These are phyloP conservation scores for Geotrichum restrictum DNA, from an alignment of 1,139 yeast genomes.

Conservation along the genomic window DNA sequence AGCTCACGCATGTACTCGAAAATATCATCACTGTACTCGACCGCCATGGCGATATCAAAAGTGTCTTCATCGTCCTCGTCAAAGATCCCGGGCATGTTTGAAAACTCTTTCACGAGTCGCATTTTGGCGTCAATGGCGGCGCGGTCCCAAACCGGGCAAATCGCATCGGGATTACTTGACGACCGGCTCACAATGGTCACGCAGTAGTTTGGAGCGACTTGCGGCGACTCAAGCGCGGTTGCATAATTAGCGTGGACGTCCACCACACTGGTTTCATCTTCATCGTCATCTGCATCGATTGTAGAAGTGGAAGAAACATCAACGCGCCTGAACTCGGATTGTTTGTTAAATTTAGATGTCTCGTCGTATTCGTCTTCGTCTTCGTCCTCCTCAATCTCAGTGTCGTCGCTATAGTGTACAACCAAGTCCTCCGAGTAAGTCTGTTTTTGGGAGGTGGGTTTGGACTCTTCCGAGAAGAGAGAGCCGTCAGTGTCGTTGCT, in stretches of 20 bases:
- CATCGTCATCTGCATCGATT: conserved; percentile 2
- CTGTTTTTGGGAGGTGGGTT: not conserved
- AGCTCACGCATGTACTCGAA: conserved; percentile 72
- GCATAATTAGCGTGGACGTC: not conserved
- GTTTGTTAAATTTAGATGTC: not conserved
- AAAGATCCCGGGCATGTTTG: conserved; percentile 44
- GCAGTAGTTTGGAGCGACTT: not conserved
- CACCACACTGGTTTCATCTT: not conserved
- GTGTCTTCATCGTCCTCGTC: conserved; percentile 89
- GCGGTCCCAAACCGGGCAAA: conserved; percentile 34
- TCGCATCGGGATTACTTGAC: conserved; percentile 35
- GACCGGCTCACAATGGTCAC: conserved; percentile 9
- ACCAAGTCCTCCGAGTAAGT: not conserved
- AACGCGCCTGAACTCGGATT: not conserved
- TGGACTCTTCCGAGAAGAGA: not conserved
- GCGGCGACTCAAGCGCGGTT: not conserved
- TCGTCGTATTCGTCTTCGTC: not conserved
- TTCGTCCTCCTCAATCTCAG: conserved; percentile 9
- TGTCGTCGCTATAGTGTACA: conserved; percentile 5
- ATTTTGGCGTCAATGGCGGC: conserved; percentile 32
- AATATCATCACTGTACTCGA: conserved; percentile 86
- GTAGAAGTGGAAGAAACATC: not conserved
- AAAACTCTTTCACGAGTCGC: conserved; percentile 30
- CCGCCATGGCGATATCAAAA: conserved; percentile 87
- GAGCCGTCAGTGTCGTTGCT: not conserved